Evolutionary conservation across 192 early-diverging fungal genomes (phyloP).

Genomic region (Gonapodya sp.): DNA sequence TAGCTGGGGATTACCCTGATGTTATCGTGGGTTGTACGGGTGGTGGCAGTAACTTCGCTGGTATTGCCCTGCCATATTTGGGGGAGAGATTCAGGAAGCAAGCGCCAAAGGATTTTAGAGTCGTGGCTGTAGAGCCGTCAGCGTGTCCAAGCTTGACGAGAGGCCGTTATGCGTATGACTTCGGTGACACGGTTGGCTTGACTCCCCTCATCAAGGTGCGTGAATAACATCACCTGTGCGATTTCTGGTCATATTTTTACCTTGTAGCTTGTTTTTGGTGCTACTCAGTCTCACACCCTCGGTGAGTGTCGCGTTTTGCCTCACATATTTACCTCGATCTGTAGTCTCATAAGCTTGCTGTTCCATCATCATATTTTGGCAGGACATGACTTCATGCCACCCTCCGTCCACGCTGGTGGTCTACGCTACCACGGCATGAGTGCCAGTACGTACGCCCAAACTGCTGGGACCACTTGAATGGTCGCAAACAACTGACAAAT

Average conservation of each 20-base stretch:
- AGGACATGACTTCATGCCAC: conserved; percentile 10
- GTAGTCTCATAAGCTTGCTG: neutral
- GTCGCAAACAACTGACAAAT: too few species aligned
- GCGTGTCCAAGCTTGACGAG: conserved; percentile 1
- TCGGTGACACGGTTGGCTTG: conserved; percentile 7
- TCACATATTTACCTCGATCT: neutral
- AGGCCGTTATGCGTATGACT: conserved; percentile 3
- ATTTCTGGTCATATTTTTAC: neutral
- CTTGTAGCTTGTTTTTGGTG: neutral
- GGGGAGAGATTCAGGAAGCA: conserved; percentile 5
- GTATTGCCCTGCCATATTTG: neutral
- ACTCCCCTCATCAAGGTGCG: neutral
- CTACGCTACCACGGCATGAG: conserved; percentile 9
- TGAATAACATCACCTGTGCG: neutral
- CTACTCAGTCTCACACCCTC: conserved; percentile 2
- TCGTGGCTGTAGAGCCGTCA: conserved; percentile 5
- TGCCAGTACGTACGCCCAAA: too few species aligned
- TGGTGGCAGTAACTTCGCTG: neutral
- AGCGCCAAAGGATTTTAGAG: neutral
- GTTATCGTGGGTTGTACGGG: conserved; percentile 10
- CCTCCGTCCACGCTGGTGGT: conserved; percentile 1
- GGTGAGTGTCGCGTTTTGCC: neutral
- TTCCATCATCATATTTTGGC: too few species aligned
- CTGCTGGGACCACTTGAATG: too few species aligned
- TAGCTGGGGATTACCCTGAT: conserved; percentile 5